Conservation (phyloP, 768 basidiomycete genomes). For the Trametes meyenii region DNA sequence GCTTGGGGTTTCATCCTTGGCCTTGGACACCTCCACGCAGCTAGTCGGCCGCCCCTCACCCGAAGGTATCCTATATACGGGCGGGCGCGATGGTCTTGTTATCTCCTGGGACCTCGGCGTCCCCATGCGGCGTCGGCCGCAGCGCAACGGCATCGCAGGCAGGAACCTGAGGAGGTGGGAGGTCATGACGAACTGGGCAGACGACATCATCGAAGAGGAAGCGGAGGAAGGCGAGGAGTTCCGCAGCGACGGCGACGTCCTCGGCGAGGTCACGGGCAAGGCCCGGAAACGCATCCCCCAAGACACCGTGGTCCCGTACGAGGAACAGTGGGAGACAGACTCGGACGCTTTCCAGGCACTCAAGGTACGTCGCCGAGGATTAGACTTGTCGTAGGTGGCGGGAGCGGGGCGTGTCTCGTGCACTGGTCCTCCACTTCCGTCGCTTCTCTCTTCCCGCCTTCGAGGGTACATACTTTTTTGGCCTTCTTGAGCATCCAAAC, state of each 20-base stretch:
- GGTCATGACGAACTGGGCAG: slow-evolving; percentile 82
- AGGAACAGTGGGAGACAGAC: slow-evolving; percentile 84
- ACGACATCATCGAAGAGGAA: slow-evolving; percentile 68
- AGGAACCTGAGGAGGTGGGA: slow-evolving; percentile 62
- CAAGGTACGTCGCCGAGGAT: slow-evolving; percentile 43
- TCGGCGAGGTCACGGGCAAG: slow-evolving; percentile 65
- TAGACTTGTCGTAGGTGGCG: neutral
- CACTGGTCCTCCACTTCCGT: no score
- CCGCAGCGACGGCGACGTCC: slow-evolving; percentile 72
- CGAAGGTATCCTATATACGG: slow-evolving; percentile 88
- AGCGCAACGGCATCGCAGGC: slow-evolving; percentile 32
- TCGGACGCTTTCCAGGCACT: slow-evolving; percentile 48
- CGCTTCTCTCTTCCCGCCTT: no score
- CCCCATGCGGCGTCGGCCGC: slow-evolving; percentile 53
- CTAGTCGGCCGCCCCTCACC: slow-evolving; percentile 67
- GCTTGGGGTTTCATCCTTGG: slow-evolving; percentile 85
- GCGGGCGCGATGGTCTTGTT: slow-evolving; percentile 85
- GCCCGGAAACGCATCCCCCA: slow-evolving; percentile 35
- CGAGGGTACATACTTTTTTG: no score
- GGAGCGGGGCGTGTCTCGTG: no score
- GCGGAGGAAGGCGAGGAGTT: slow-evolving; percentile 62
- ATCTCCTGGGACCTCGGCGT: slow-evolving; percentile 87
- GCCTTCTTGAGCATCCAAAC: no score
- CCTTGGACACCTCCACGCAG: slow-evolving; percentile 80
- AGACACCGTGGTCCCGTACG: slow-evolving; percentile 51